Base-by-base conservation (phyloP, 2,329 filamentous ascomycete genomes). In the Grosmannia huntii region DNA sequence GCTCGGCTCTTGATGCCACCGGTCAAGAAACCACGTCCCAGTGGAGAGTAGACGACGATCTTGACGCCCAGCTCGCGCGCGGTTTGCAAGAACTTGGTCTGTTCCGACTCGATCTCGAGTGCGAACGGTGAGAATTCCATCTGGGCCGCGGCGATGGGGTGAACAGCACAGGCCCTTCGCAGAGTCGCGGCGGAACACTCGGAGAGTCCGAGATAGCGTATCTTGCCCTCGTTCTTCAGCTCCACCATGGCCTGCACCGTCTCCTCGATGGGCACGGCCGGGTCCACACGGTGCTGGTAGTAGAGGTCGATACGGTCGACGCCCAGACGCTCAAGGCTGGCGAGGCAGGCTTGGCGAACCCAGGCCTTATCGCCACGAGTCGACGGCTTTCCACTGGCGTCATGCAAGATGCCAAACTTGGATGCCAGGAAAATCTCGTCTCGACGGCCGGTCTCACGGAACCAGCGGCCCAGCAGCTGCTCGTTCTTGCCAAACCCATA, bases 21-120 rank as follows among this genome's bases (percentile, higher is more conserved):
- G 0, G 78, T 77, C 41, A 86, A 65, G 60, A 86, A 67, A 12
- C 83, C 82, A 0, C 81, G 74, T 1, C 80, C 81, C 1, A 86
- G 73, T 0, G 83, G 83, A 9, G 74, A 76, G 68, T 83, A 84
- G 2, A 79, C 76, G 1, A 86, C 74, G 4, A 82, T 68, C 1
- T 78, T 70, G 3, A 83, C 70, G 2, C 80, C 75, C 5, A 75
- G 70, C 61, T 76, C 74, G 50, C 74, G 73, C 56, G 68, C 70
- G 4, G 72, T 72, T 28, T 61, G 59, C 25, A 75, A 66, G 5
- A 76, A 64, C n/a, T 59, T 49, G 5, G 55, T 62, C 28, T 66
- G 58, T 51, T 68, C 66, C 4, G 61, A 67, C 64, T 80, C 77
- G 59, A 78, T 76, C 16, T 76, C 75, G 0, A 73, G 68, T 3